A percentile compares a stretch with the other conserved stretches of the same genome.
These are phyloP conservation scores for Zalaria sp. DNA, from an alignment of 2,329 filamentous ascomycete species.

Conservation along the genomic window DNA sequence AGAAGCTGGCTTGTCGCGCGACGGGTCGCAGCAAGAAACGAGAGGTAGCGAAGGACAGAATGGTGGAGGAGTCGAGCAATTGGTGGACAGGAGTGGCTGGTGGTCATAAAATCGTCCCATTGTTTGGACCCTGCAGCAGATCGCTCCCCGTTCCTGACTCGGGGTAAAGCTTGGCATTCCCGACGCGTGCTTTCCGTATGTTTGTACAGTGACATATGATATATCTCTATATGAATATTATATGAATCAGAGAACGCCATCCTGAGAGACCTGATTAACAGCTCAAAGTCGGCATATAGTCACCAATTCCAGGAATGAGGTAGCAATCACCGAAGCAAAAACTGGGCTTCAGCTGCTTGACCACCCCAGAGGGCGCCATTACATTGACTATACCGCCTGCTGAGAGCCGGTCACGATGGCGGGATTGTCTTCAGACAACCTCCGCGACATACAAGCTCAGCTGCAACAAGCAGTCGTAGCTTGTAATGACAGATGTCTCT, in stretches of 20 bases:
- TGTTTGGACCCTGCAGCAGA: slow-evolving; percentile 1
- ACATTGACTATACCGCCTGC: too few species aligned
- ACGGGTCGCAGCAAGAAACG: slow-evolving; percentile 1
- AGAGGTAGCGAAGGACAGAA: neutral
- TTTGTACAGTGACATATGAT: too few species aligned
- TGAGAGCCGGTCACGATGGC: slow-evolving; percentile 1
- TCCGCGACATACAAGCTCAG: slow-evolving; percentile 51
- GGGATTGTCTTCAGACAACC: slow-evolving; percentile 25
- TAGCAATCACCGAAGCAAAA: neutral
- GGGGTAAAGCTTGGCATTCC: too few species aligned
- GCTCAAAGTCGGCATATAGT: too few species aligned
- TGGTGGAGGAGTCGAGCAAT: neutral
- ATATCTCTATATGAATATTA: too few species aligned
- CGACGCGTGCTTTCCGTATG: too few species aligned
- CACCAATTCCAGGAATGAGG: too few species aligned
- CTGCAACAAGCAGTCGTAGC: slow-evolving; percentile 77
- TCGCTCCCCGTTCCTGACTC: neutral
- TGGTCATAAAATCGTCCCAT: slow-evolving; percentile 6
- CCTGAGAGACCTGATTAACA: too few species aligned
- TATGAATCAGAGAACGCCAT: too few species aligned
- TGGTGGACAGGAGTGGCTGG: neutral
- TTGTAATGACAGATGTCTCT: slow-evolving; percentile 88
- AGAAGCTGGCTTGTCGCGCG: neutral
- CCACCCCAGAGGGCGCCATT: too few species aligned
- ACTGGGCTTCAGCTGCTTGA: neutral